These are phyloP conservation scores for Arachnomyces sp. DNA, from an alignment of 2,329 filamentous ascomycete genomes.

Conservation along the genomic window DNA sequence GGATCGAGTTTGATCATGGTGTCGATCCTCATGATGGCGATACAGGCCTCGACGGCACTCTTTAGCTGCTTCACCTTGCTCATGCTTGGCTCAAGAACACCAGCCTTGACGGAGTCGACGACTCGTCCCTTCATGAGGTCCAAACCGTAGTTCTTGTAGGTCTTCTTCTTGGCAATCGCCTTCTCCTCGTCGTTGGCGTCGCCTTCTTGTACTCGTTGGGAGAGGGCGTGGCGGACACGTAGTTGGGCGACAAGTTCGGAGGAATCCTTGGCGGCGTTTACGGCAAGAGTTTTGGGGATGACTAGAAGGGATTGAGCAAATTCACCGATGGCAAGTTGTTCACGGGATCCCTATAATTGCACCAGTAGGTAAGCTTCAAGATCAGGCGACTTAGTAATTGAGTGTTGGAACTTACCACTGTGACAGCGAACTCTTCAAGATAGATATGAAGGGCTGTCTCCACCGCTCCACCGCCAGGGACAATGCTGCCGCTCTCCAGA, in stretches of 20 bases:
- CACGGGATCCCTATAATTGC: constrained; percentile 61
- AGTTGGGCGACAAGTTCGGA: constrained; percentile 93
- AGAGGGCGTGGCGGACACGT: constrained; percentile 85
- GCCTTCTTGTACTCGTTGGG: constrained; percentile 83
- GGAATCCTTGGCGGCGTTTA: constrained; percentile 94
- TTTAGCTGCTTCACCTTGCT: constrained; percentile 98
- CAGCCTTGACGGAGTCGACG: constrained; percentile 85
- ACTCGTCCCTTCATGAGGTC: constrained; percentile 85
- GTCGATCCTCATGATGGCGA: constrained; percentile 98
- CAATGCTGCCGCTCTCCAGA: constrained; percentile 90
- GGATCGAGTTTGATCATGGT: constrained; percentile 97
- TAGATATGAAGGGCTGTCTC: constrained; percentile 99
- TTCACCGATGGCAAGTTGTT: constrained; percentile 95
- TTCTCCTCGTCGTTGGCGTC: constrained; percentile 73
- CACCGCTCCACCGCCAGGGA: constrained; percentile 90
- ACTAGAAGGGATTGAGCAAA: constrained; percentile 91
- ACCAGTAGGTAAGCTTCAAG: constrained; percentile 7
- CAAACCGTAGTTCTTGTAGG: constrained; percentile 96
- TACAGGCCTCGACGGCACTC: constrained; percentile 95
- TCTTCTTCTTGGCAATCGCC: constrained; percentile 83
- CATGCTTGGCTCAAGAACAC: constrained; percentile 92
- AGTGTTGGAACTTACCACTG: constrained; percentile 54
- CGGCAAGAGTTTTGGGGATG: constrained; percentile 90
- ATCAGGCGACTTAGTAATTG: constrained; percentile 2
- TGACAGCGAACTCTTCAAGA: constrained; percentile 95